A percentile compares a stretch with the other conserved stretches of the same genome.
phyloP scores from a whole-genome alignment of 208 protist genomes.

The Trypanosoma congolense region DNA sequence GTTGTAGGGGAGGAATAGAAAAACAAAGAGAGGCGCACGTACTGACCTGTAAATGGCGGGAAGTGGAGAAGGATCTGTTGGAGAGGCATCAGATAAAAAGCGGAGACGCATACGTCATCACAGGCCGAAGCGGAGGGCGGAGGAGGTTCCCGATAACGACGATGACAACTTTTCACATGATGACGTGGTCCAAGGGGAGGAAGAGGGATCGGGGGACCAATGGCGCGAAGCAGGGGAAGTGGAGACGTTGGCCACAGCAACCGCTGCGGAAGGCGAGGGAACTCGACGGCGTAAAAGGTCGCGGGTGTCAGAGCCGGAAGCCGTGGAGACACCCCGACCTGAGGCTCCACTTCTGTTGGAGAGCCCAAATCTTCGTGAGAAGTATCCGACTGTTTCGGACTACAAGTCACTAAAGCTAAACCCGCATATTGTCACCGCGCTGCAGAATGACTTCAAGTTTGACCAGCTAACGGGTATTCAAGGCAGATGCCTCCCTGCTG shows the following conservation, averaged over 20 bases:
- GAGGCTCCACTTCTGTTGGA: not conserved
- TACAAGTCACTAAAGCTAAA: conserved; percentile 86
- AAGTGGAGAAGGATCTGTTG: not conserved
- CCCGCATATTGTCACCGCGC: conserved; percentile 66
- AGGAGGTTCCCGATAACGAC: conserved; percentile 11
- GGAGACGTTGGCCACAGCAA: not conserved
- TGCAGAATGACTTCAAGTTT: conserved; percentile 92
- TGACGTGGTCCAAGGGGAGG: not conserved
- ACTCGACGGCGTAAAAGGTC: not conserved
- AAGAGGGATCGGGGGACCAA: not conserved
- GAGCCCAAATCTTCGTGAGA: conserved; percentile 14
- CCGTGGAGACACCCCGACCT: not conserved
- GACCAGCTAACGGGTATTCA: conserved; percentile 95
- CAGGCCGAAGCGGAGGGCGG: conserved; percentile 31
- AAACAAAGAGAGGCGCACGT: too few species aligned
- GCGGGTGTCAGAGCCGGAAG: not conserved
- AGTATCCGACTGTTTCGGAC: conserved; percentile 55
- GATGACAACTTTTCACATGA: not conserved
- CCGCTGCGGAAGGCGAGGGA: not conserved
- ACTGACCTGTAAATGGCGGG: too few species aligned
- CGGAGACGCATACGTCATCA: conserved; percentile 58
- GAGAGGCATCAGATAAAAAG: conserved; percentile 5
- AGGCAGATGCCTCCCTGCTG: conserved; percentile 83
- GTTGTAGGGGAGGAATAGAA: too few species aligned
- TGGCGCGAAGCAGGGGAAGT: conserved; percentile 17